phyloP scores from a whole-genome alignment of 2,329 filamentous ascomycete genomes.

The Neonectria coccinea region DNA sequence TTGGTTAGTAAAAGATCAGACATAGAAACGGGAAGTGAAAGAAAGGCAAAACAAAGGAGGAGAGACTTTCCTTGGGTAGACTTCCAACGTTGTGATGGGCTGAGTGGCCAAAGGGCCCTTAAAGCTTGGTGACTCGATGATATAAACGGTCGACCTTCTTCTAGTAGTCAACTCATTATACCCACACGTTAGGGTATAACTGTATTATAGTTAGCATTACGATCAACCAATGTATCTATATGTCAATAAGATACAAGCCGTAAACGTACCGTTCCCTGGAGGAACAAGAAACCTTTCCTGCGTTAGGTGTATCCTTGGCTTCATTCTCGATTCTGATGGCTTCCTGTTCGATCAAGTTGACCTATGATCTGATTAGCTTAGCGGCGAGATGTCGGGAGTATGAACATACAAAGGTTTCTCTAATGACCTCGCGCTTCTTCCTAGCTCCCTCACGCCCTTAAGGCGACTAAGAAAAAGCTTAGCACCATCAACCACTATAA shows the following conservation, averaged over 20 bases:
- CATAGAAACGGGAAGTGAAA: too few species aligned
- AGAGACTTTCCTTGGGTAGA: slow-evolving; percentile 11
- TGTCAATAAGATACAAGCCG: slow-evolving; percentile 44
- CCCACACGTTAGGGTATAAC: background rate
- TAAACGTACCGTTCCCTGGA: slow-evolving; percentile 88
- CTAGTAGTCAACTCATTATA: background rate
- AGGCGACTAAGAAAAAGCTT: slow-evolving; percentile 83
- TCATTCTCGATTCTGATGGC: slow-evolving; percentile 71
- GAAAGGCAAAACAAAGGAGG: background rate
- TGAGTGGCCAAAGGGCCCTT: slow-evolving; percentile 60
- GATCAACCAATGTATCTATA: slow-evolving; percentile 55
- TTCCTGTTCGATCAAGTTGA: too few species aligned
- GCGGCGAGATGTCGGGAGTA: too few species aligned
- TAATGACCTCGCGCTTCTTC: slow-evolving; percentile 92
- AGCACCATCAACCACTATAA: slow-evolving; percentile 85
- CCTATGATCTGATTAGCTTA: too few species aligned
- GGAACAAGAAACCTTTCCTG: slow-evolving; percentile 86
- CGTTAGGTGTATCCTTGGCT: slow-evolving; percentile 72
- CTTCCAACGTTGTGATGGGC: slow-evolving; percentile 35
- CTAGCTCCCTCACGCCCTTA: slow-evolving; percentile 80
- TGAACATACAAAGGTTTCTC: slow-evolving; percentile 62
- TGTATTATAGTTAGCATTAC: slow-evolving; percentile 70
- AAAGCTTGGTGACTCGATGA: slow-evolving; percentile 62
- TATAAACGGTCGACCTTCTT: background rate
- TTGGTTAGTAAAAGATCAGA: slow-evolving; percentile 10